Percentiles rank a stretch among this genome's conserved stretches.
Evolutionary conservation across 2,329 filamentous ascomycete genomes (phyloP).

Genomic region (Leptodontidium sp.): DNA sequence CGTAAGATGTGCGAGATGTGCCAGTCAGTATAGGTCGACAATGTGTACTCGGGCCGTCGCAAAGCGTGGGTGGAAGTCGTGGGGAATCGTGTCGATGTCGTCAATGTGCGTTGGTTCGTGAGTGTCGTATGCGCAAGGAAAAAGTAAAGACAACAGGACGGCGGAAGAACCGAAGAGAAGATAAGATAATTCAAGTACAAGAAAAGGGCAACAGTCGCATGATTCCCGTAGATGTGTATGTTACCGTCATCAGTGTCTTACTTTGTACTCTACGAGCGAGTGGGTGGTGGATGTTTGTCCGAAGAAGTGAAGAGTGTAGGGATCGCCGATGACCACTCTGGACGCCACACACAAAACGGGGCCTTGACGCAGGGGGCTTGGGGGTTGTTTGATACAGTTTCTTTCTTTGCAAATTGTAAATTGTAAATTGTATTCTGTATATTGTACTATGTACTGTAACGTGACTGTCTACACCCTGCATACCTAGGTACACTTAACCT

Average conservation of each 20-base stretch:
- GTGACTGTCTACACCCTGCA: conserved; percentile 3
- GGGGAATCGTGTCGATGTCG: conserved; percentile 2
- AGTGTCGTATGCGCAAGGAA: conserved; percentile 15
- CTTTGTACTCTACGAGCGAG: not conserved
- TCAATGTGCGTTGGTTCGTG: conserved; percentile 2
- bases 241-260: conserved; percentile 19
- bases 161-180: not conserved
- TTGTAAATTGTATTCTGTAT: not conserved
- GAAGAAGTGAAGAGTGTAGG: conserved; percentile 5
- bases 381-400: not conserved
- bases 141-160: conserved; percentile 1
- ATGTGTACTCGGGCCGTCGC: conserved; percentile 5
- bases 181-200: not conserved
- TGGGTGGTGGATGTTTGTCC: conserved; percentile 9
- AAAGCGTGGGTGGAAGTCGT: not conserved
- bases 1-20: not conserved
- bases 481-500: not conserved
- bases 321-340: conserved; percentile 18
- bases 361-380: not conserved
- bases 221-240: conserved; percentile 5
- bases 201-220: conserved; percentile 1
- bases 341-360: conserved; percentile 17
- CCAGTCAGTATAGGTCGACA: not conserved
- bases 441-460: not conserved
- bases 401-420: not conserved